Evolutionary conservation across 495 filamentous ascomycete species (phyloP).

Genomic region (Tuber melanosporum): DNA sequence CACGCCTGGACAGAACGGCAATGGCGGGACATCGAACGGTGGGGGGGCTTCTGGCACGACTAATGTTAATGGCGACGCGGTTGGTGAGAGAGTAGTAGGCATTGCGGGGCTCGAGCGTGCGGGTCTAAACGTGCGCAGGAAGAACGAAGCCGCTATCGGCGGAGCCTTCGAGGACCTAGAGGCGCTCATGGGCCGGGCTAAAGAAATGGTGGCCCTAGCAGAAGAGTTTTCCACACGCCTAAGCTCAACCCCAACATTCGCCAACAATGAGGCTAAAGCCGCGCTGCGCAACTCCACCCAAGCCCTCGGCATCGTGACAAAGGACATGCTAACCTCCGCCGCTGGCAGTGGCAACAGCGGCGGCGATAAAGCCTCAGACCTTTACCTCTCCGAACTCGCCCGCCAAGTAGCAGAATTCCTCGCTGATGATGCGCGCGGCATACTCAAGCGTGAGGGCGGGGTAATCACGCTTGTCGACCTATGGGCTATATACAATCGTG

Average conservation of each 20-base stretch:
- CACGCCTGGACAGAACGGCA: conserved; percentile 47
- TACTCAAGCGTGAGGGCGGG: conserved; percentile 77
- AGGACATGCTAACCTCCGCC: conserved; percentile 62
- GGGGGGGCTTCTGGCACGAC: conserved; percentile 26
- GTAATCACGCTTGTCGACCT: conserved; percentile 93
- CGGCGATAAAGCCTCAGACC: conserved; percentile 34
- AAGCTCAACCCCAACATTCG: conserved; percentile 42
- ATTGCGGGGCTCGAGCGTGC: conserved; percentile 88
- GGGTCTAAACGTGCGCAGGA: conserved; percentile 72
- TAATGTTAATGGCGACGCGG: conserved; percentile 38
- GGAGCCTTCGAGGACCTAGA: conserved; percentile 95
- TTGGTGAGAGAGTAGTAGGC: conserved; percentile 61
- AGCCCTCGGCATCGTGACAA: conserved; percentile 80
- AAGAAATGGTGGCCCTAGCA: conserved; percentile 87
- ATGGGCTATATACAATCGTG: conserved; percentile 97
- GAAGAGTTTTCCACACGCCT: conserved; percentile 70
- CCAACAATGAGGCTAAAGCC: conserved; percentile 56
- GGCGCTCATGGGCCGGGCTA: conserved; percentile 92
- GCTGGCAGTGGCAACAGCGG: conserved; percentile 43
- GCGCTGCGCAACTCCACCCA: conserved; percentile 76
- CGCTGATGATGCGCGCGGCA: conserved; percentile 76
- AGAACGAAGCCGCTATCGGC: conserved; percentile 88
- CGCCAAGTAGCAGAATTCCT: conserved; percentile 89
- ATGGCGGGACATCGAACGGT: conserved; percentile 21
- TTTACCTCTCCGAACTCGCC: conserved; percentile 69